Base-by-base conservation (phyloP, 345 rosid genomes). In the Murraya paniculata region DNA sequence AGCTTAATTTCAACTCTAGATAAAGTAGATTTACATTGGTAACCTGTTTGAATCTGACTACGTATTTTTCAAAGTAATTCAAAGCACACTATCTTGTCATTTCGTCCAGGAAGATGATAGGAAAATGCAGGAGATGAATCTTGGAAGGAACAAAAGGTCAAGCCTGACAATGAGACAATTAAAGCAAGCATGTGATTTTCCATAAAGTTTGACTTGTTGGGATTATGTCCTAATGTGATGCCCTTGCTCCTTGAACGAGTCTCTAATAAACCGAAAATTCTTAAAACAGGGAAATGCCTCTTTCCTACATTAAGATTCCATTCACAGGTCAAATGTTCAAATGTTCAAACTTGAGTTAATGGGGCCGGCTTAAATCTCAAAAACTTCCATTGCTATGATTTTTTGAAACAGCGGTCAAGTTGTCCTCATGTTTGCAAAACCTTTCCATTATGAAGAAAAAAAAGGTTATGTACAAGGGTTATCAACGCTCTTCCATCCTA, bases 291-390 rank as follows among this genome's bases (percentile, higher is more conserved):
- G 2, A 41, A 74, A 30, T 19, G 25, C 30, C 67, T 11, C 53
- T 16, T 39, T 27, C 39, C 21, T 14, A 25, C 9, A 1, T 58
- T 3, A 61, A 27, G 24, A 45, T 70, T 71, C 36, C 13, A 53
- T 55, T 65, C 25, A 25, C 14, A 9, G 25, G 76, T 75, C 75
- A 55, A 73, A 38, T 21, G 19, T n/a, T 33, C 30, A 24, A 28
- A 36, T 31, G 41, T 73, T 68, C 64, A 27, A 53, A 59, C 58
- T 59, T 61, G 19, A 50, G 24, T 41, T 41, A 77, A 64, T 68
- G 79, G 82, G 75, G 80, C 74, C 76, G 86, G 88, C 75, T 19
- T 27, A 18, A 55, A 16, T 30, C 71, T 30, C 55, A 39, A 64
- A 71, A 67, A 35, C 28, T 41, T 41, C 1, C 0, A 41, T 41